These are phyloP conservation scores for Drechslerella dactyloides DNA, from an alignment of 2,329 filamentous ascomycete species.

Conservation along the genomic window DNA sequence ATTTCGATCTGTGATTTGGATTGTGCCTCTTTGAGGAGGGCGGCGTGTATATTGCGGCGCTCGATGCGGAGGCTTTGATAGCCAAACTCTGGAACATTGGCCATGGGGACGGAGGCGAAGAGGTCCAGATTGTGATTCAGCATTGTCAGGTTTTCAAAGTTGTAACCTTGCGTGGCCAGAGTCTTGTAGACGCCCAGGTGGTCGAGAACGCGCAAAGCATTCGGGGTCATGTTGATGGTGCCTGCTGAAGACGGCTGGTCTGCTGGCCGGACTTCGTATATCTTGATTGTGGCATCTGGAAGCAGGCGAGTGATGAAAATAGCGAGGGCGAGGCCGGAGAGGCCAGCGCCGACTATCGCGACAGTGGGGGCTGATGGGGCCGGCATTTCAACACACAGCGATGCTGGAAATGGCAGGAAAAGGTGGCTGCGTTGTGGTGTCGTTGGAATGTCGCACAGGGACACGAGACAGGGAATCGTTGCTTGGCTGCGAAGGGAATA, in stretches of 20 bases:
- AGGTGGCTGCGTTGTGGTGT: background rate
- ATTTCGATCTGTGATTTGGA: constrained; percentile 41
- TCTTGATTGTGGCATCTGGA: constrained; percentile 58
- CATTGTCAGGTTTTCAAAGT: constrained; percentile 64
- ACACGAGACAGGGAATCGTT: background rate
- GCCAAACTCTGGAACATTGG: constrained; percentile 61
- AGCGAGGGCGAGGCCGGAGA: constrained; percentile 52
- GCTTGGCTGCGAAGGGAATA: background rate
- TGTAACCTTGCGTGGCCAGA: constrained; percentile 61
- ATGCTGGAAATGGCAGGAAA: background rate
- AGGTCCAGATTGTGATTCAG: constrained; percentile 55
- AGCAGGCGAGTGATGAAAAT: constrained; percentile 62
- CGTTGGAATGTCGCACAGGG: constrained; percentile 3
- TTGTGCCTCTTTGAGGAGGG: constrained; percentile 51
- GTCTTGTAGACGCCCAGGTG: constrained; percentile 58
- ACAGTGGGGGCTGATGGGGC: constrained; percentile 13
- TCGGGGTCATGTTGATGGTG: constrained; percentile 62
- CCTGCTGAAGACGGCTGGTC: constrained; percentile 61
- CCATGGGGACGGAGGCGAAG: constrained; percentile 62
- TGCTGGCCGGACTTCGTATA: constrained; percentile 62
- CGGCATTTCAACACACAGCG: background rate
- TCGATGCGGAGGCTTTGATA: constrained; percentile 59
- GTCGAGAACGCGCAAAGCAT: constrained; percentile 61
- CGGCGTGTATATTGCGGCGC: constrained; percentile 55
- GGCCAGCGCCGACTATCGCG: constrained; percentile 32